These are phyloP conservation scores for Trichoderma harzianum DNA, from an alignment of 2,329 filamentous ascomycete species.

Conservation along the genomic window DNA sequence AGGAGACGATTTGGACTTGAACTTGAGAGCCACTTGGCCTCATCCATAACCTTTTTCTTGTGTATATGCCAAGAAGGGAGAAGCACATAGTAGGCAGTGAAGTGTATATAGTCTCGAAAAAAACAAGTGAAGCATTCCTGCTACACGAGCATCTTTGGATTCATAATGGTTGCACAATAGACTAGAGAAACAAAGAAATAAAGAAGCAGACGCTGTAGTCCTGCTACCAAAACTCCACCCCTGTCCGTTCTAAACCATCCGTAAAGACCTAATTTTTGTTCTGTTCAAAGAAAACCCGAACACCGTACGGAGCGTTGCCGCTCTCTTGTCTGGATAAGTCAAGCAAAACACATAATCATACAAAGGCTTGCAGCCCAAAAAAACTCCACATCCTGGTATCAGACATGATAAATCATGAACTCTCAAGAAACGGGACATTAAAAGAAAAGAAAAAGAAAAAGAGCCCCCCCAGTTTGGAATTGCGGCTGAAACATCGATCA, in stretches of 20 bases:
- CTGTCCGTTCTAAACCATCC: not conserved
- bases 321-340: not conserved
- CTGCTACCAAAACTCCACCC: not conserved
- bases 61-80: not conserved
- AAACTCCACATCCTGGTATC: not conserved
- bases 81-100: not conserved
- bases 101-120: not conserved
- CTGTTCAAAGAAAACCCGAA: not conserved
- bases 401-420: not conserved
- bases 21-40: not conserved
- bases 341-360: not conserved
- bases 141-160: not conserved
- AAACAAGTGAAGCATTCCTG: not conserved
- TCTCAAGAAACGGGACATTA: not conserved
- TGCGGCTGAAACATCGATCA: not conserved
- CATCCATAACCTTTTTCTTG: not conserved
- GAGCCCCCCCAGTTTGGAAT: not conserved
- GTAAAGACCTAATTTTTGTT: not conserved
- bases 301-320: conserved; percentile 10
- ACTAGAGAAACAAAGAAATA: not conserved
- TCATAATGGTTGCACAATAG: not conserved
- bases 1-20: not conserved
- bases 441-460: not conserved
- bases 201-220: not conserved
- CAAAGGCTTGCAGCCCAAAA: not conserved